phyloP scores from a whole-genome alignment of 768 basidiomycete genomes.

The Hygrophoropsis aurantiaca region DNA sequence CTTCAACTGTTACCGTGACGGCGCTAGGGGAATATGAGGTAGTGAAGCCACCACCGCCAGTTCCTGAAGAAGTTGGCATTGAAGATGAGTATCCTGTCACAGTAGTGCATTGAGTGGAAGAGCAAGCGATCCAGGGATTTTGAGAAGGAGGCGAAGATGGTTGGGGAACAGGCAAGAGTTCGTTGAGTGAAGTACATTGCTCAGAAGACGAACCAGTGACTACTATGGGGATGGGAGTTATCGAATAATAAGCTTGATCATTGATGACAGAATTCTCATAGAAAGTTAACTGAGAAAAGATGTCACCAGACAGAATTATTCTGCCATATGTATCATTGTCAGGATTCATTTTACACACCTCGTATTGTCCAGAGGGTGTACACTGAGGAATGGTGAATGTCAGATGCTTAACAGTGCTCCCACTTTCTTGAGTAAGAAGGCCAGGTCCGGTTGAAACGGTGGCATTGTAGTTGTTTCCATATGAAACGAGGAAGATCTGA shows the following conservation, averaged over 20 bases:
- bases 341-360: slow-evolving; percentile 40
- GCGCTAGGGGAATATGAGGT: not conserved
- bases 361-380: slow-evolving; percentile 38
- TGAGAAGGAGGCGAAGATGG: slow-evolving; percentile 28
- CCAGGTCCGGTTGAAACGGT: slow-evolving; percentile 37
- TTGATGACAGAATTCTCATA: slow-evolving; percentile 42
- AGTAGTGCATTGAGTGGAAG: not conserved
- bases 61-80: not conserved
- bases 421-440: slow-evolving; percentile 38
- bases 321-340: not conserved
- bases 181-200: slow-evolving; percentile 25
- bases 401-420: slow-evolving; percentile 41
- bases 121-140: slow-evolving; percentile 22
- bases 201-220: slow-evolving; percentile 25
- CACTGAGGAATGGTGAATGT: slow-evolving; percentile 43
- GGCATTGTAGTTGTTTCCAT: slow-evolving; percentile 34
- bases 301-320: not conserved
- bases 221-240: slow-evolving; percentile 39
- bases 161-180: slow-evolving; percentile 33
- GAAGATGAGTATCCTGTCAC: not conserved
- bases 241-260: slow-evolving; percentile 33
- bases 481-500: slow-evolving; percentile 45
- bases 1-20: not conserved
- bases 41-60: not conserved
- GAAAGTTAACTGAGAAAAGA: slow-evolving; percentile 39